phyloP scores from a whole-genome alignment of 345 rosid genomes.

The Kernera saxatilis region DNA sequence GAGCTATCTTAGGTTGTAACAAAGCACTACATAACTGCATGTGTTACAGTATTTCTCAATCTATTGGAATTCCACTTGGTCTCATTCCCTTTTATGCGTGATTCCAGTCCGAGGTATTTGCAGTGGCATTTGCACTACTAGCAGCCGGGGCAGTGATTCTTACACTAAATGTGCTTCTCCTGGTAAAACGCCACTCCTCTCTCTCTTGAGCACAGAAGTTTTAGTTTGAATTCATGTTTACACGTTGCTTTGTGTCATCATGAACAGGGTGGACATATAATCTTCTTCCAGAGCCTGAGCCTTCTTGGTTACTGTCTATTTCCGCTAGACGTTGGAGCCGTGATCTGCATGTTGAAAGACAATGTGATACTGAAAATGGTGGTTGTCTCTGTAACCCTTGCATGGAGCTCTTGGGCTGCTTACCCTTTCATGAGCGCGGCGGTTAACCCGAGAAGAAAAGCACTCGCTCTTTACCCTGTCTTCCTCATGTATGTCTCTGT shows the following conservation, averaged over 20 bases:
- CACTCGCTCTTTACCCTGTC: constrained; percentile 74
- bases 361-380: constrained; percentile 63
- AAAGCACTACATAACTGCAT: background rate
- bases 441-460: constrained; percentile 71
- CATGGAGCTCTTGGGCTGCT: constrained; percentile 95
- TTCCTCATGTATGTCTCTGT: constrained; percentile 92
- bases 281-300: constrained; percentile 81
- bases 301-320: constrained; percentile 83
- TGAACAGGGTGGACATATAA: constrained; percentile 80
- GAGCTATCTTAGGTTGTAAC: background rate
- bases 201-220: background rate
- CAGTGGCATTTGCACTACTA: constrained; percentile 94
- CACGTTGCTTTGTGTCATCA: background rate
- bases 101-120: constrained; percentile 90
- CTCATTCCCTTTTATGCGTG: background rate
- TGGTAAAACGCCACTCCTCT: constrained; percentile 41
- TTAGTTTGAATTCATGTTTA: background rate
- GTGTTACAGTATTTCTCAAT: background rate
- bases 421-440: constrained; percentile 94
- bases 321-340: constrained; percentile 77
- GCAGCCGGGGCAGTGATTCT: constrained; percentile 94
- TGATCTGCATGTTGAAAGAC: constrained; percentile 74
- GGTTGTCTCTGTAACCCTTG: constrained; percentile 62
- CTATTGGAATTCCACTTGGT: background rate
- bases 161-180: constrained; percentile 83